Percentiles rank a stretch among this genome's conserved stretches.
These are phyloP conservation scores for Colletotrichum sansevieriae DNA, from an alignment of 2,329 filamentous ascomycete genomes.

Conservation along the genomic window DNA sequence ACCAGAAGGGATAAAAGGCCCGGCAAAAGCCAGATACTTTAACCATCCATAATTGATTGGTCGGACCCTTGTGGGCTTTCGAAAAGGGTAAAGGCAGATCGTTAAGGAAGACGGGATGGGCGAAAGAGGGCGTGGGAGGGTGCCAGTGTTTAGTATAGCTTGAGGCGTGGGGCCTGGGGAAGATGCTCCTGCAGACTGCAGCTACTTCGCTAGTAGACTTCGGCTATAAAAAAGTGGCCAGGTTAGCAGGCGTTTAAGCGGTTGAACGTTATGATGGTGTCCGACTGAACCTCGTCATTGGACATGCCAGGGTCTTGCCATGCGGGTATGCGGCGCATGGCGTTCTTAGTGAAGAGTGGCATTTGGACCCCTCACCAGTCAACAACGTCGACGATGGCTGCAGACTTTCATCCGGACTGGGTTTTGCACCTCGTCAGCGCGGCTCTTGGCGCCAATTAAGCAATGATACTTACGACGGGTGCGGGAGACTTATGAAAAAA, in stretches of 20 bases:
- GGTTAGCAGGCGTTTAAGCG: conserved; percentile 9
- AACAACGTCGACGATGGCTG: neutral
- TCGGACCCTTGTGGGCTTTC: too few species aligned
- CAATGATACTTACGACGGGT: too few species aligned
- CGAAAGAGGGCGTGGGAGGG: conserved; percentile 4
- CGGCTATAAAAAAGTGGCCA: neutral
- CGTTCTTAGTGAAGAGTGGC: conserved; percentile 19
- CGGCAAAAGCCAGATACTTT: conserved; percentile 47
- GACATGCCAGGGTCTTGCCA: conserved; percentile 20
- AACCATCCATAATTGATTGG: conserved; percentile 44
- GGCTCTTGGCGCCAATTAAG: too few species aligned
- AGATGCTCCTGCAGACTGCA: neutral
- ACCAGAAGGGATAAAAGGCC: conserved; percentile 43
- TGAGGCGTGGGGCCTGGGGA: conserved; percentile 24
- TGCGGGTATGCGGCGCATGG: conserved; percentile 30
- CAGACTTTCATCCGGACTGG: neutral
- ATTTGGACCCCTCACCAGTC: conserved; percentile 12
- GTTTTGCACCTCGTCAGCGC: neutral
- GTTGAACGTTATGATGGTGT: conserved; percentile 25
- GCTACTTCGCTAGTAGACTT: neutral
- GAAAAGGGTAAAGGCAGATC: conserved; percentile 26
- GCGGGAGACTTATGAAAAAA: too few species aligned
- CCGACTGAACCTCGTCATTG: conserved; percentile 17
- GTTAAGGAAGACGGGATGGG: conserved; percentile 11
- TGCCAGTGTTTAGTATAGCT: conserved; percentile 2